Conservation (phyloP, 331 rosid genomes). For the Quercus lobata region DNA sequence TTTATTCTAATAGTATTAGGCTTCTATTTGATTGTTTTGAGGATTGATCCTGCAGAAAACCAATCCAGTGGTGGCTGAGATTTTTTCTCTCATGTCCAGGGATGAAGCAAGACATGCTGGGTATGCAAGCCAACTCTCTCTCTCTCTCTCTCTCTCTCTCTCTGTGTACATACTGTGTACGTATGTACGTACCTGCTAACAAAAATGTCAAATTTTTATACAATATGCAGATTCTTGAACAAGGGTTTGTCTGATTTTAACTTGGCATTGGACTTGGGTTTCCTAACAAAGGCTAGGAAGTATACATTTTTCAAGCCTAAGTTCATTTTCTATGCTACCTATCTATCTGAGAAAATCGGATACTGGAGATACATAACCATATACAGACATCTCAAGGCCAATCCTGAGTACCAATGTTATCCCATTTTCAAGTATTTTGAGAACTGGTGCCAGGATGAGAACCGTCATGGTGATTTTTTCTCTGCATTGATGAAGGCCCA, state of each 20-base stretch:
- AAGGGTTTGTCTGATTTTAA: slow-evolving; percentile 97
- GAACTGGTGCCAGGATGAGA: slow-evolving; percentile 99
- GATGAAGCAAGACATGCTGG: slow-evolving; percentile 99
- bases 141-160: not conserved
- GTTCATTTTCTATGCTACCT: slow-evolving; percentile 96
- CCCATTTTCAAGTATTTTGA: slow-evolving; percentile 97
- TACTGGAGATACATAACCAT: slow-evolving; percentile 98
- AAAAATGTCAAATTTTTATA: not conserved
- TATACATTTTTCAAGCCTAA: slow-evolving; percentile 98
- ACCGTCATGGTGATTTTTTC: slow-evolving; percentile 96
- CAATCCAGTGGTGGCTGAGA: slow-evolving; percentile 99
- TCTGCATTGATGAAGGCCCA: slow-evolving; percentile 98
- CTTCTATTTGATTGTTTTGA: slow-evolving; percentile 25
- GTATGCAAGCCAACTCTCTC: slow-evolving; percentile 31
- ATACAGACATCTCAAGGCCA: slow-evolving; percentile 90
- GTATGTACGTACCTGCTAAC: not conserved
- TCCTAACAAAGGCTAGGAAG: slow-evolving; percentile 91
- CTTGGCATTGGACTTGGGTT: slow-evolving; percentile 98
- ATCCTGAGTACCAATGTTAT: slow-evolving; percentile 88
- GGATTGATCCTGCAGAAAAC: slow-evolving; percentile 72
- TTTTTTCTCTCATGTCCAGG: slow-evolving; percentile 98
- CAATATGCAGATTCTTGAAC: slow-evolving; percentile 73
- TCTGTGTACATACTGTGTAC: not conserved
- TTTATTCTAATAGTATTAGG: not conserved
- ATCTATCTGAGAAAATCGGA: slow-evolving; percentile 95